Base-by-base conservation (phyloP, 208 protist species). In the Wallacemonas sp. region DNA sequence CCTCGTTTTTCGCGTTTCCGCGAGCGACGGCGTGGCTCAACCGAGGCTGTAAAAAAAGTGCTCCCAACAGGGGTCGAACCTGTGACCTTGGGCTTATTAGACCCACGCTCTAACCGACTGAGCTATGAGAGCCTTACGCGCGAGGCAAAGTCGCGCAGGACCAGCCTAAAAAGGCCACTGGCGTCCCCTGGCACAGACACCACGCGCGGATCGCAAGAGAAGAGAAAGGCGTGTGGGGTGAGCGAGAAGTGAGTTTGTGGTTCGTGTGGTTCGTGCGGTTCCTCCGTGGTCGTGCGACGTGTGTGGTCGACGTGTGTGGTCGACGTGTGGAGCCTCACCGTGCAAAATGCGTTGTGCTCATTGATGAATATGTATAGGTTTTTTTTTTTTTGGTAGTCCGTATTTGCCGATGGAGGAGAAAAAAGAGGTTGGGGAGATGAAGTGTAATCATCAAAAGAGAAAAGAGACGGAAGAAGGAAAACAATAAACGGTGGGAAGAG, bases 101-200 rank as follows among this genome's bases (percentile, higher is more conserved):
- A 50, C 42, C 30, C 37, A 64, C 42, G 59, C 32, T 64, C 29
- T 57, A 66, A 59, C 46, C 48, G 32, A 48, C 50, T 68, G 61
- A 48, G 60, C 42, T 67, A 67, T 67, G 46, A 34, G 62, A 54
- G 45, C 62, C 42, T 19, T 54, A 33, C 26, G 2, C 42, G 42
- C 9, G 17, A 9, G 19, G 17, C 42, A 8, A 27, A 3, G 5
- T 54, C 33, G 46, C n/a, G 8, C 9, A 54, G 26, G 8, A 4
- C 9, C 46, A 21, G n/a, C n/a, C n/a, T n/a, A n/a, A n/a, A n/a
- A n/a, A n/a, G n/a, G n/a, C n/a, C n/a, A n/a, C n/a, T n/a, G n/a
- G n/a, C n/a, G n/a, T n/a, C n/a, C n/a, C n/a, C n/a, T n/a, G n/a
- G n/a, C n/a, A n/a, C n/a, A n/a, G n/a, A n/a, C n/a, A n/a, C n/a